These are phyloP conservation scores for Cystobasidium ongulense DNA, from an alignment of 768 basidiomycete genomes.

Conservation along the genomic window DNA sequence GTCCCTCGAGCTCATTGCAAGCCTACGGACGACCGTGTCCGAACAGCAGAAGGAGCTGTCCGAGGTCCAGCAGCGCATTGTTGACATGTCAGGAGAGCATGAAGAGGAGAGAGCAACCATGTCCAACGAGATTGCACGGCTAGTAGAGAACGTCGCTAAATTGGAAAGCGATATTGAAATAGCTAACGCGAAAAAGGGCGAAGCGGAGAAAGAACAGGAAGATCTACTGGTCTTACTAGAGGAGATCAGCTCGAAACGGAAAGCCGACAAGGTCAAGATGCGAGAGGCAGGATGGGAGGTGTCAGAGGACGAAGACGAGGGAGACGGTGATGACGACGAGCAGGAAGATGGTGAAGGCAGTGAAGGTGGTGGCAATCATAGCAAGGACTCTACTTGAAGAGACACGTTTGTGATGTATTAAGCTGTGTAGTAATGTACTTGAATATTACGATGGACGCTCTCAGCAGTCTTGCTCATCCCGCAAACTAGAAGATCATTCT, in stretches of 20 bases:
- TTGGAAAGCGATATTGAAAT: slow-evolving; percentile 49
- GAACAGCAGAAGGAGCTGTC: slow-evolving; percentile 57
- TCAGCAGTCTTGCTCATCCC: too few relatives aligned
- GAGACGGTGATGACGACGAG: slow-evolving; percentile 52
- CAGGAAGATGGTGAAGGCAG: not conserved
- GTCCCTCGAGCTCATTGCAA: slow-evolving; percentile 68
- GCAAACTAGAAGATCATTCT: too few relatives aligned
- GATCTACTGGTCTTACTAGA: slow-evolving; percentile 87
- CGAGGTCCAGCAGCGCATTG: slow-evolving; percentile 42
- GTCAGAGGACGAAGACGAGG: slow-evolving; percentile 68
- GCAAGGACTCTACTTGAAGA: not conserved
- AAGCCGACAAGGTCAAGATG: slow-evolving; percentile 71
- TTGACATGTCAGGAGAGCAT: slow-evolving; percentile 37
- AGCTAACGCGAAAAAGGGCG: slow-evolving; percentile 61
- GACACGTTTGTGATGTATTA: not conserved
- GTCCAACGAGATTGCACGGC: slow-evolving; percentile 14
- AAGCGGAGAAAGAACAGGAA: slow-evolving; percentile 92
- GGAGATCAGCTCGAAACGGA: slow-evolving; percentile 77
- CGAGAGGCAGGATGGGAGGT: slow-evolving; percentile 70
- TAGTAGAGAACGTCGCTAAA: slow-evolving; percentile 50
- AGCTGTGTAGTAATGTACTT: not conserved
- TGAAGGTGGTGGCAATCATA: not conserved
- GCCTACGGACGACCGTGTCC: slow-evolving; percentile 72
- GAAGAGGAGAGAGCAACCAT: slow-evolving; percentile 36
- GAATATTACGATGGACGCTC: too few relatives aligned